Conservation (phyloP, 192 early-diverging fungal species). For the Piromyces finnis region DNA sequence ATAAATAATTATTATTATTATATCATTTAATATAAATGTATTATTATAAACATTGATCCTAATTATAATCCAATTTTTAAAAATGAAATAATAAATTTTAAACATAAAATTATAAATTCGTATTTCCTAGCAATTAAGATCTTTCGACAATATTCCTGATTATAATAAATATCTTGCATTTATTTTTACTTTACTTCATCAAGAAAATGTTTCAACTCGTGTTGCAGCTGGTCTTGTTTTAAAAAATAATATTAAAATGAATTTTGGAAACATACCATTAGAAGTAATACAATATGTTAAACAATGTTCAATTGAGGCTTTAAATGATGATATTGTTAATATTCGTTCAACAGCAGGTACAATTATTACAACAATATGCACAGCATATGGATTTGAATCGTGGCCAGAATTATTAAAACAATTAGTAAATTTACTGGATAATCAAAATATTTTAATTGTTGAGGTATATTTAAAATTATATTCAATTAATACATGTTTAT, state of each 20-base stretch:
- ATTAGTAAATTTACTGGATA: constrained; percentile 64
- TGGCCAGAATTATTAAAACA: constrained; percentile 72
- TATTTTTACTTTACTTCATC: constrained; percentile 57
- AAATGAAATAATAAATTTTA: no score
- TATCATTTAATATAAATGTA: no score
- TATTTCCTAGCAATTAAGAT: constrained; percentile 41
- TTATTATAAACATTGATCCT: no score
- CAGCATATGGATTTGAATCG: constrained; percentile 39
- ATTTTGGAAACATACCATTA: constrained; percentile 25
- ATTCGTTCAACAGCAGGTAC: constrained; percentile 70
- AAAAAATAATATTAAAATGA: constrained; percentile 54
- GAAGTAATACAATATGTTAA: constrained; percentile 53
- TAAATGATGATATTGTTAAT: constrained; percentile 50
- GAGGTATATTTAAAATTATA: constrained; percentile 42
- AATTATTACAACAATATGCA: constrained; percentile 72
- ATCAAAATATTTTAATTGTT: constrained; percentile 43
- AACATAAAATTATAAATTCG: no score
- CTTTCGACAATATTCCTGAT: constrained; percentile 61
- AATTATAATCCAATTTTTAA: no score
- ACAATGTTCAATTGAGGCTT: constrained; percentile 25
- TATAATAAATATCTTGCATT: constrained; percentile 82
- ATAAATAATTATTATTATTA: no score
- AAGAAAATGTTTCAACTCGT: constrained; percentile 46
- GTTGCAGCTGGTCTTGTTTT: constrained; percentile 68
- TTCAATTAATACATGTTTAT: no score